Evolutionary conservation across 2,329 filamentous ascomycete genomes (phyloP).

Genomic region (Xylaria sp.): DNA sequence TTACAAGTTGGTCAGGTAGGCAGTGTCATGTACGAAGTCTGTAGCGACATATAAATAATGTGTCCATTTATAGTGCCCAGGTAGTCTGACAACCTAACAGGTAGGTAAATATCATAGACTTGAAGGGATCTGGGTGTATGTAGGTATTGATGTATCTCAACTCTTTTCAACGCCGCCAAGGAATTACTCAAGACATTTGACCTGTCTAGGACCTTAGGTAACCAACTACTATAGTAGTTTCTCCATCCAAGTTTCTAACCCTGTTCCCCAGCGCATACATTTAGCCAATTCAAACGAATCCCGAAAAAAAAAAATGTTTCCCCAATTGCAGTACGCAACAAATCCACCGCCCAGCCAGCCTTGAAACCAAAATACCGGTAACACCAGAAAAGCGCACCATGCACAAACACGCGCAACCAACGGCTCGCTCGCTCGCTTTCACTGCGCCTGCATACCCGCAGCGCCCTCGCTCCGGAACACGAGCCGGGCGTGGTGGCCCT

Average conservation of each 20-base stretch:
- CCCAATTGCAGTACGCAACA: background rate
- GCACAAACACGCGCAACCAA: background rate
- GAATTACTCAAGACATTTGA: background rate
- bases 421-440: background rate
- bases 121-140: background rate
- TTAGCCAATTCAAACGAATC: background rate
- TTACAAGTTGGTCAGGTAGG: too few relatives aligned
- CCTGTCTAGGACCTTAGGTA: background rate
- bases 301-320: background rate
- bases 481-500: conserved; percentile 53
- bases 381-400: background rate
- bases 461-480: conserved; percentile 48
- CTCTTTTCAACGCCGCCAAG: background rate
- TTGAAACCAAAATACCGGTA: background rate
- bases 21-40: too few relatives aligned
- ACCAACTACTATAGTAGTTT: background rate
- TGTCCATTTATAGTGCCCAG: too few relatives aligned
- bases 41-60: too few relatives aligned
- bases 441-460: conserved; percentile 32
- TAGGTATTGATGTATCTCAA: background rate
- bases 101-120: background rate
- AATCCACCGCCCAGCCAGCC: background rate
- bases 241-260: background rate
- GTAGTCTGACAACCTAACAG: too few relatives aligned
- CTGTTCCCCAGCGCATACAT: background rate